These are phyloP conservation scores for Mangifera indica DNA, from an alignment of 345 rosid genomes.

Conservation along the genomic window DNA sequence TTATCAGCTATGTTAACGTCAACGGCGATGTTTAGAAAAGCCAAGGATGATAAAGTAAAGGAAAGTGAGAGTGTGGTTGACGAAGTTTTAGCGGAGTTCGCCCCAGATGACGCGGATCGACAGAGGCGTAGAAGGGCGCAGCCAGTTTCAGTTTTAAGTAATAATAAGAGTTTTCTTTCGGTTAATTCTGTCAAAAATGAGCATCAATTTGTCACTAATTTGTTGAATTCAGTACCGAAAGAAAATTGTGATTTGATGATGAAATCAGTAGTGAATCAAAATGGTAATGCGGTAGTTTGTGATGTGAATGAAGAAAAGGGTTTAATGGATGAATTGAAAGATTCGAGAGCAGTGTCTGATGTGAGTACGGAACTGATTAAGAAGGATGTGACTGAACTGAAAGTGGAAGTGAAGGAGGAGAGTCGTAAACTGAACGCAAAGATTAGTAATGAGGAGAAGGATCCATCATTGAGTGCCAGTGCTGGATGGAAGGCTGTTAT, in stretches of 20 bases:
- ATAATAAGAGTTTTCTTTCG: constrained; percentile 9
- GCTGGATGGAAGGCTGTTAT: constrained; percentile 82
- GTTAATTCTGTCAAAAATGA: constrained; percentile 31
- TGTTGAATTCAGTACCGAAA: constrained; percentile 11
- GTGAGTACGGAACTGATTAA: not conserved
- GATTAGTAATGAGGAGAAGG: constrained; percentile 53
- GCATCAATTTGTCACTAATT: constrained; percentile 17
- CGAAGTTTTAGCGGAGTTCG: constrained; percentile 73
- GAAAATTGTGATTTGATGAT: constrained; percentile 11
- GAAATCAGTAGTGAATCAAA: constrained; percentile 9
- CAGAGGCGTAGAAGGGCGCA: constrained; percentile 46
- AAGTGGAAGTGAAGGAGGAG: constrained; percentile 31
- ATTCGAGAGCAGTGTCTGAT: constrained; percentile 7
- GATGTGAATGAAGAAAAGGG: constrained; percentile 29
- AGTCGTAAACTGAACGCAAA: constrained; percentile 64
- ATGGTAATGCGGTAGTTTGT: constrained; percentile 1
- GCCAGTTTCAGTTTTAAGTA: constrained; percentile 4
- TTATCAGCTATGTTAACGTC: constrained; percentile 79
- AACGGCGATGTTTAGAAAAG: constrained; percentile 66
- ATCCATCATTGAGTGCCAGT: constrained; percentile 67
- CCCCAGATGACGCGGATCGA: constrained; percentile 74
- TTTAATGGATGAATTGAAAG: constrained; percentile 9
- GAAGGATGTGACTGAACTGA: constrained; percentile 31
- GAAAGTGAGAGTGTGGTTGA: constrained; percentile 68
- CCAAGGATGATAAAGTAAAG: constrained; percentile 54